Base-by-base conservation (phyloP, 257 asterid species). In the Forsythia suspensa region DNA sequence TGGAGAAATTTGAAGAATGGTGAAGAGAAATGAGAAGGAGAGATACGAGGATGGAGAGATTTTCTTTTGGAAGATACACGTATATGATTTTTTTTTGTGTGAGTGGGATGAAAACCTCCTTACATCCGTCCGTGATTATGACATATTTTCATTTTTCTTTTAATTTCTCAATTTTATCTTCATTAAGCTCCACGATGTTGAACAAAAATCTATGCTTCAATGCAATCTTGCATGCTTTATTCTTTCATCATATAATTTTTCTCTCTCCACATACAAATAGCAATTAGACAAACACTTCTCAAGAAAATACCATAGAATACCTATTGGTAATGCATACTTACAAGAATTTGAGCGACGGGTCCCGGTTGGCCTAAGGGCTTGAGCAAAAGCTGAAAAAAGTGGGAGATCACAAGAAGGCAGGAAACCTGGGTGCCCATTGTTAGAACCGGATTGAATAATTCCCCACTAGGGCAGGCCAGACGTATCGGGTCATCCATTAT, bases 271-370 rank as follows among this genome's bases (percentile, higher is more conserved):
- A 0, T 48, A 13, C n/a, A 48, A 4, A 48, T 13, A 48, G n/a
- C 57, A 15, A 29, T 29, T 29, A 29, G 34, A 1, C 34, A 29
- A 24, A 29, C 34, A 29, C 15, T 48, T n/a, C 4, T 48, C 57
- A 48, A 48, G 57, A 48, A 48, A 48, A 13, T 4, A 18, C 18
- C n/a, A 48, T 13, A 15, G 57, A 48, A 48, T 48, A 79, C 52
- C 67, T 5, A 7, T 59, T 59, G 67, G 59, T 73, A 34, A 9
- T 18, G 90, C 98, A 75, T 94, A 92, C 98, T 88, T 96, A 96
- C 99, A 90, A 96, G 98, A 86, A 92, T 92, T 79, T 96, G 99
- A 72, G 97, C 97, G 76, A 96, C 88, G 52, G 99, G 98, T 55
- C 89, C 93, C 3, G 99, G 94, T 79, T 92, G 97, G 76, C 99